Percentiles rank a stretch among this genome's conserved stretches.
Evolutionary conservation across 164 flowering plant genomes (phyloP).

Genomic region (Stephania yunnanensis): DNA sequence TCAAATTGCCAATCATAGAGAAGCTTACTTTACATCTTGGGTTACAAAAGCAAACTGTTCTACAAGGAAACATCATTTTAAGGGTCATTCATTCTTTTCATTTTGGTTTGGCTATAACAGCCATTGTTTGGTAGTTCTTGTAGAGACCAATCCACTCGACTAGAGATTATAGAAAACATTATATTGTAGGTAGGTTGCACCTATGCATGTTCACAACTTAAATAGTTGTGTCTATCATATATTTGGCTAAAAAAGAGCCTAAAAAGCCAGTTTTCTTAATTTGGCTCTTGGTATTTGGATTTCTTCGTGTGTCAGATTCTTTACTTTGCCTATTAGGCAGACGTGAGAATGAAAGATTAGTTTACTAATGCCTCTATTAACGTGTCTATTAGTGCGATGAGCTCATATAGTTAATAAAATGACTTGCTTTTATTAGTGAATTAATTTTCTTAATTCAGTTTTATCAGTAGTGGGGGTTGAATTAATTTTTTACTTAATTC

Average conservation of each 20-base stretch:
- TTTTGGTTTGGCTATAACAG: constrained; percentile 3
- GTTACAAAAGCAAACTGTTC: neutral
- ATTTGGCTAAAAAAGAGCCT: neutral
- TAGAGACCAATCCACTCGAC: neutral
- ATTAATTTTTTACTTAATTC: no score
- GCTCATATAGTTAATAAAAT: no score
- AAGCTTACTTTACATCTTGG: constrained; percentile 16
- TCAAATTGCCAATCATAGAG: constrained; percentile 20
- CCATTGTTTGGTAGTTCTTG: constrained; percentile 10
- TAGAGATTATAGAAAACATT: neutral
- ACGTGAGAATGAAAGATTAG: no score
- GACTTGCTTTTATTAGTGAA: no score
- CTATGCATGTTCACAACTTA: neutral
- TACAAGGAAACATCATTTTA: constrained; percentile 5
- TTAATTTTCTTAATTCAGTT: no score
- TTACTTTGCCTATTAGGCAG: no score
- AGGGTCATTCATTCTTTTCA: neutral
- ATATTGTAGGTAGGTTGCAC: neutral
- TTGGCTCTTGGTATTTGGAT: neutral
- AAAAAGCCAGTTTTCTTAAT: neutral
- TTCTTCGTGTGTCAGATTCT: neutral
- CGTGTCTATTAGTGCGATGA: no score
- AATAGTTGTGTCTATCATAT: neutral
- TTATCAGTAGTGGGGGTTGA: no score
- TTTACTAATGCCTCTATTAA: no score